These are phyloP conservation scores for Thielaviopsis punctulata DNA, from an alignment of 2,329 filamentous ascomycete genomes.

Conservation along the genomic window DNA sequence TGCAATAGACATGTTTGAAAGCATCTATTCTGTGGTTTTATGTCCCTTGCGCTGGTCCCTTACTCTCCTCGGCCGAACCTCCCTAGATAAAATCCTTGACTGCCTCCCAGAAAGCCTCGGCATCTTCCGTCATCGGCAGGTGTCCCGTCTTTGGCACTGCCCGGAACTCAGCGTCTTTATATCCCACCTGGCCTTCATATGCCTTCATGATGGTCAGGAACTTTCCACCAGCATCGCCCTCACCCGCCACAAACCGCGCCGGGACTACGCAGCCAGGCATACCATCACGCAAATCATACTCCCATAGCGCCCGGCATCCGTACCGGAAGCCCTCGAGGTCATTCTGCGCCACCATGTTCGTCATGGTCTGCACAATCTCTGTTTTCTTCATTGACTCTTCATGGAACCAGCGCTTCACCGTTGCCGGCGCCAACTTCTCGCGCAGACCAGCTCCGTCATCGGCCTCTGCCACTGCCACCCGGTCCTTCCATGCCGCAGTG, in stretches of 20 bases:
- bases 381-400: constrained; percentile 27
- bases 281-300: constrained; percentile 46
- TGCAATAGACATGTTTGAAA: background rate
- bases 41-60: no score
- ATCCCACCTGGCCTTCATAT: constrained; percentile 43
- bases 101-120: constrained; percentile 47
- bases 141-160: constrained; percentile 58
- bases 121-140: constrained; percentile 68
- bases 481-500: constrained; percentile 62
- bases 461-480: constrained; percentile 47
- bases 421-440: constrained; percentile 46
- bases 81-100: constrained; percentile 39
- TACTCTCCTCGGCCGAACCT: no score
- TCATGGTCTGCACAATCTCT: constrained; percentile 36
- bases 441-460: constrained; percentile 42
- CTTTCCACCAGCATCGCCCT: constrained; percentile 51
- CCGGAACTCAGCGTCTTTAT: constrained; percentile 38
- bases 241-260: constrained; percentile 54
- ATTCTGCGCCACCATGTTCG: constrained; percentile 52
- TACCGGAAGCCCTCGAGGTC: constrained; percentile 51
- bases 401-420: constrained; percentile 68
- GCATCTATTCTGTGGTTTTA: no score
- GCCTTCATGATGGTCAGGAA: constrained; percentile 66
- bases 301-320: constrained; percentile 52
- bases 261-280: constrained; percentile 38